A percentile compares a stretch with the other conserved stretches of the same genome.
phyloP scores from a whole-genome alignment of 805 yeast genomes.

The Metschnikowia matae region DNA sequence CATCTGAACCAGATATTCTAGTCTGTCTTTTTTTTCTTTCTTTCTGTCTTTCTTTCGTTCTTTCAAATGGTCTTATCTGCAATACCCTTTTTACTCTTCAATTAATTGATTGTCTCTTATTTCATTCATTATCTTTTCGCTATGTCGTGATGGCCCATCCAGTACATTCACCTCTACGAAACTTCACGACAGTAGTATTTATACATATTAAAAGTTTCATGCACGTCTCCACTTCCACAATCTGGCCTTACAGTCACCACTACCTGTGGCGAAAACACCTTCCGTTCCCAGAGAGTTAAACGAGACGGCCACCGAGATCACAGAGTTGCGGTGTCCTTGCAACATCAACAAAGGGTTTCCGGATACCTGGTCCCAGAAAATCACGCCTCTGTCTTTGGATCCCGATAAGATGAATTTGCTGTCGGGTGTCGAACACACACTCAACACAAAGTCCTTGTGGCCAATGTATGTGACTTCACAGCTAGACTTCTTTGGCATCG shows the following conservation, averaged over 20 bases:
- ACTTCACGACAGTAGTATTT: conserved; percentile 2
- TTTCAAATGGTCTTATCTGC: not conserved
- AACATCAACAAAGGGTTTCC: conserved; percentile 93
- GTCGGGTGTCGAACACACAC: conserved; percentile 92
- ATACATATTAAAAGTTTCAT: conserved; percentile 12
- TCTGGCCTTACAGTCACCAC: conserved; percentile 96
- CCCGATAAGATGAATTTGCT: conserved; percentile 89
- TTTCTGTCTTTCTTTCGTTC: not conserved
- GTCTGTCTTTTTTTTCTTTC: not conserved
- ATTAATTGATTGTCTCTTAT: too few species aligned
- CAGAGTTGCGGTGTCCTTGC: conserved; percentile 95
- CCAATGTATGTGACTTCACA: conserved; percentile 94
- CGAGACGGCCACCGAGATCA: conserved; percentile 88
- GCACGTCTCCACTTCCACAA: conserved; percentile 84
- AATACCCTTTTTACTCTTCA: too few species aligned
- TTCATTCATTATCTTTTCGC: not conserved
- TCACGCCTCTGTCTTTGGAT: conserved; percentile 94
- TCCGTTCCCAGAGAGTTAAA: conserved; percentile 69
- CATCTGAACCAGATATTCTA: too few species aligned
- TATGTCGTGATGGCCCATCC: not conserved
- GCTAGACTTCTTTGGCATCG: conserved; percentile 38
- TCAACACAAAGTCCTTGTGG: conserved; percentile 91
- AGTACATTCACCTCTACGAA: not conserved
- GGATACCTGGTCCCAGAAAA: conserved; percentile 90
- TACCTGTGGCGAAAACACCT: conserved; percentile 93